A percentile compares a stretch with the other conserved stretches of the same genome.
phyloP scores from a whole-genome alignment of 148 eudicot species.

The Rhododendron williamsianum region DNA sequence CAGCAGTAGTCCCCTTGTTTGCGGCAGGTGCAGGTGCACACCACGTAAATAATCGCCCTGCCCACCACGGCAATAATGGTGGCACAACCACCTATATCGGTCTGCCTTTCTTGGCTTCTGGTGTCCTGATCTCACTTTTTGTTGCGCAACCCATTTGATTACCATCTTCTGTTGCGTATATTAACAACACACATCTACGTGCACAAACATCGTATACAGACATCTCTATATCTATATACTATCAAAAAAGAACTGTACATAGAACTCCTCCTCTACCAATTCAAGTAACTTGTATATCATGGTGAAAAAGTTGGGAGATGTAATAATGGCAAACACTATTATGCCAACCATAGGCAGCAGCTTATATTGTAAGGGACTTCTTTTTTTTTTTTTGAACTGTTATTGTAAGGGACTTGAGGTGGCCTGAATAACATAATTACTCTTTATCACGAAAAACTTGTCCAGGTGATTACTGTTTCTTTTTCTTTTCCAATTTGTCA shows the following conservation, averaged over 20 bases:
- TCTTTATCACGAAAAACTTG: not conserved
- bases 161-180: not conserved
- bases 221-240: not conserved
- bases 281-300: not conserved
- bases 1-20: conserved; percentile 4
- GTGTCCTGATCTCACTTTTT: not conserved
- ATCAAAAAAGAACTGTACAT: not conserved
- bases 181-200: not conserved
- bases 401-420: too few species aligned
- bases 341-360: too few species aligned
- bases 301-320: not conserved
- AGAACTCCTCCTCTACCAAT: not conserved
- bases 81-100: not conserved
- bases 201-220: not conserved
- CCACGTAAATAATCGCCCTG: not conserved
- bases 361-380: too few species aligned
- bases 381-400: too few species aligned
- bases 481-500: not conserved
- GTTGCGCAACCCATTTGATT: not conserved
- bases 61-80: not conserved
- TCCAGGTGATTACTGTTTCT: not conserved
- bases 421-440: too few species aligned
- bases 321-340: too few species aligned
- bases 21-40: conserved; percentile 6
- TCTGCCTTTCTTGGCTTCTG: not conserved